A percentile compares a stretch with the other conserved stretches of the same genome.
Evolutionary conservation across 2,329 filamentous ascomycete species (phyloP).

Genomic region (Venturia effusa): DNA sequence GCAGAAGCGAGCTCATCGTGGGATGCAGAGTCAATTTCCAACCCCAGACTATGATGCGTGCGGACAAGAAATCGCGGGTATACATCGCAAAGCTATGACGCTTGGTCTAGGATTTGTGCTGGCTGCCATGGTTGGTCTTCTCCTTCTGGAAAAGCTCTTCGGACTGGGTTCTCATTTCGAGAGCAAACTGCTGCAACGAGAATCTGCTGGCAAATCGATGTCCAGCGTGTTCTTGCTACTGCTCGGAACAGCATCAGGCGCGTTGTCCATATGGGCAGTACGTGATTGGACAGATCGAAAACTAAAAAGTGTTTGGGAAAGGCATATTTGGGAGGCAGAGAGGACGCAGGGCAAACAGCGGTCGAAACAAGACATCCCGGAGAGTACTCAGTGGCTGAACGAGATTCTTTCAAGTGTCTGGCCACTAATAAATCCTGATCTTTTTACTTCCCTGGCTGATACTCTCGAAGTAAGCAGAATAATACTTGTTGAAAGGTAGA

Average conservation of each 20-base stretch:
- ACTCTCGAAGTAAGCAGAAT: constrained; percentile 45
- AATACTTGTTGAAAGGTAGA: background rate
- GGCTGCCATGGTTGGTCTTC: constrained; percentile 18
- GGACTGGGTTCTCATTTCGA: constrained; percentile 2
- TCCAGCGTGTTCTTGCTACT: constrained; percentile 24
- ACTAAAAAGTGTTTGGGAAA: constrained; percentile 52
- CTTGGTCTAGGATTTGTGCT: constrained; percentile 25
- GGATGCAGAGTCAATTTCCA: constrained; percentile 42
- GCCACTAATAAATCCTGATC: constrained; percentile 65
- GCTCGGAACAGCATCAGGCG: constrained; percentile 4
- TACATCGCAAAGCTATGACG: constrained; percentile 33
- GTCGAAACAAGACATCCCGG: constrained; percentile 40
- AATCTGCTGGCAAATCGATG: constrained; percentile 12
- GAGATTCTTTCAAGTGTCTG: constrained; percentile 56
- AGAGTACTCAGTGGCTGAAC: constrained; percentile 63
- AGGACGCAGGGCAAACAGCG: constrained; percentile 41
- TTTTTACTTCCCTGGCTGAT: constrained; percentile 58
- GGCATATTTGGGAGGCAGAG: constrained; percentile 59
- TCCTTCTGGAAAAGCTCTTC: constrained; percentile 14
- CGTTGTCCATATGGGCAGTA: constrained; percentile 32
- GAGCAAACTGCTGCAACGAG: background rate
- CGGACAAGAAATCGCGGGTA: constrained; percentile 31
- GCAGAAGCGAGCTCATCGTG: constrained; percentile 30
- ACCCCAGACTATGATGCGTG: constrained; percentile 39
- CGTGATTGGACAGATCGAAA: constrained; percentile 52